phyloP scores from a whole-genome alignment of 2,329 filamentous ascomycete species.

The Byssothecium circinans region DNA sequence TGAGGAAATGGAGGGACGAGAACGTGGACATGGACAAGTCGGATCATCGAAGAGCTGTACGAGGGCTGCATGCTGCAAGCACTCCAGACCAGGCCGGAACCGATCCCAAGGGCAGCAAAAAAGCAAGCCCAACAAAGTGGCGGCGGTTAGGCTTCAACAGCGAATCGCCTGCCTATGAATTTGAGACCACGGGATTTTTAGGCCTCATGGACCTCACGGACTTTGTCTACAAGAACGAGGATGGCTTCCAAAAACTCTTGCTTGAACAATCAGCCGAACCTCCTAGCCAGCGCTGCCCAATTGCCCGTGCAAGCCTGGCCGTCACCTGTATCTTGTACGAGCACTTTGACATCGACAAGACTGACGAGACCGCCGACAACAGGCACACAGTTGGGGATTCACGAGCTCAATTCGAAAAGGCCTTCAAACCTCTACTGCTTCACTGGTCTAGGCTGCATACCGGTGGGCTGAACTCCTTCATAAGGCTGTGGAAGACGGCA shows the following conservation, averaged over 20 bases:
- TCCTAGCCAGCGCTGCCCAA: conserved; percentile 73
- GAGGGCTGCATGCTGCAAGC: conserved; percentile 81
- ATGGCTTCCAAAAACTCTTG: conserved; percentile 86
- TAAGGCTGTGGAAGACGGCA: conserved; percentile 89
- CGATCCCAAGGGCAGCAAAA: conserved; percentile 57
- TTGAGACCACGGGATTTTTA: conserved; percentile 81
- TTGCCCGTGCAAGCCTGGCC: conserved; percentile 82
- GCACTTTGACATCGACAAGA: conserved; percentile 90
- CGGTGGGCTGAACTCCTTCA: conserved; percentile 81
- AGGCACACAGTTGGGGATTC: conserved; percentile 74
- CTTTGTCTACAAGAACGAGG: conserved; percentile 88
- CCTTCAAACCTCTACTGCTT: conserved; percentile 83
- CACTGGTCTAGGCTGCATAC: conserved; percentile 94
- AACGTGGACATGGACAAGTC: conserved; percentile 80
- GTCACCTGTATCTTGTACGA: conserved; percentile 89
- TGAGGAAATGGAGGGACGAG: conserved; percentile 86
- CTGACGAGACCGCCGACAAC: conserved; percentile 76
- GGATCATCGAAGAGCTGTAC: conserved; percentile 85
- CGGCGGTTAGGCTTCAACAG: conserved; percentile 86
- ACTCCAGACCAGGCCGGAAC: conserved; percentile 61
- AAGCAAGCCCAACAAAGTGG: conserved; percentile 91
- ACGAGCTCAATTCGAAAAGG: conserved; percentile 75
- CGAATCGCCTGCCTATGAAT: conserved; percentile 84
- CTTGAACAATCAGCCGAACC: conserved; percentile 82
- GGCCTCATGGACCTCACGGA: conserved; percentile 98